Base-by-base conservation (phyloP, 2,329 filamentous ascomycete species). In the Pseudocercospora musae region DNA sequence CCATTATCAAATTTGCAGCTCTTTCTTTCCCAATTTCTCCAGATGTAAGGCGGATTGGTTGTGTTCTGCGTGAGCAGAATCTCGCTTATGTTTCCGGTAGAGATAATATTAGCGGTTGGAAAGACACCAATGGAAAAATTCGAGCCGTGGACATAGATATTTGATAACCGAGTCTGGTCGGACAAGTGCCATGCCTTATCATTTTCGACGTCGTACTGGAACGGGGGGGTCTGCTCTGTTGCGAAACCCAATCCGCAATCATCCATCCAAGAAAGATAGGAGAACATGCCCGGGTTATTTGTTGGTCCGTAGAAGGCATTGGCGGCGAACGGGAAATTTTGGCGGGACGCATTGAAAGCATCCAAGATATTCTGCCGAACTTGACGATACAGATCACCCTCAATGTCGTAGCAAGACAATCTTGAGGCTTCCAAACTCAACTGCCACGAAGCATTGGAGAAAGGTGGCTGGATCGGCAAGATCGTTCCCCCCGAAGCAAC, bases 211-310 rank as follows among this genome's bases (percentile, higher is more conserved):
- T 48, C n/a, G 18, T 33, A 33, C 33, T 20, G 48, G 10, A 27
- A 33, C 23, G 25, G 31, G 31, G 15, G 31, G 31, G 31, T 33
- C 5, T 33, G 31, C 6, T 33, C 2, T 18, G 50, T 50, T 10
- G 40, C 7, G 33, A n/a, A 27, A 33, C 23, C 23, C 18, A 27
- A 8, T n/a, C 37, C 44, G 6, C 11, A 20, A n/a, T 57, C 13
- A 33, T 44, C 50, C 18, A 42, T 50, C 62, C 62, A 64, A 7
- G 59, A 49, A n/a, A 64, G n/a, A n/a, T 64, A 64, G 9, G 48
- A 42, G 49, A 64, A 62, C 62, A 64, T 64, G 27, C 4, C 44
- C 48, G 25, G 31, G 29, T 23, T 11, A 11, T 25, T n/a, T 40
- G 8, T 18, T 58, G 23, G 25, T 49, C n/a, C 15, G 50, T 54